Conservation (phyloP, 192 early-diverging fungal genomes). For the Mortierella alpina region DNA sequence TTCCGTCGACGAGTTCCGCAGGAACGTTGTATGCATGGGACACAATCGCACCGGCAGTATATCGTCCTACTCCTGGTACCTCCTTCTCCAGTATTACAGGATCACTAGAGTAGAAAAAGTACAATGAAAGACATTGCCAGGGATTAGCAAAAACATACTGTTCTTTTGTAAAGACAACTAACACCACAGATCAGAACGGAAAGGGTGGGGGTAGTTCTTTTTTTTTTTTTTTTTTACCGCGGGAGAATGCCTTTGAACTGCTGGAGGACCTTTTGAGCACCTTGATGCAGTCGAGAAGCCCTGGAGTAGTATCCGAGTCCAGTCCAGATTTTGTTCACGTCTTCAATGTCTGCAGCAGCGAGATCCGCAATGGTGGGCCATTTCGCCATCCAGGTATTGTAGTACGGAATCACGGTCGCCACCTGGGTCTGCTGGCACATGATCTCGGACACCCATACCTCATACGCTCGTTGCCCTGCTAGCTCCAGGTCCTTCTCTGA, state of each 20-base stretch:
- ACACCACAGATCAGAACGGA: background rate
- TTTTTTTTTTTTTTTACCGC: no score
- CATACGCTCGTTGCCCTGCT: constrained; percentile 68
- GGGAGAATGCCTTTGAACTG: constrained; percentile 69
- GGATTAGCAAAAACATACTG: background rate
- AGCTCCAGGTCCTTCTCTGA: constrained; percentile 19
- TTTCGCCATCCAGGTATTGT: constrained; percentile 72
- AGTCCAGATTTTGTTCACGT: constrained; percentile 73
- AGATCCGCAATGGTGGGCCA: constrained; percentile 81
- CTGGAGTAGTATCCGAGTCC: constrained; percentile 86
- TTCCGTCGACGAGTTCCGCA: constrained; percentile 79
- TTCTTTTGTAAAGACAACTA: background rate
- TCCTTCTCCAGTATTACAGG: constrained; percentile 64
- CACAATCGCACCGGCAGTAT: constrained; percentile 79
- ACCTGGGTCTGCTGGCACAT: constrained; percentile 90
- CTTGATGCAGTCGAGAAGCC: constrained; percentile 74
- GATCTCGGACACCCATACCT: constrained; percentile 86
- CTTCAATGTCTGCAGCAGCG: constrained; percentile 70
- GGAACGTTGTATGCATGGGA: constrained; percentile 75
- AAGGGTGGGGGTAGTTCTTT: no score
- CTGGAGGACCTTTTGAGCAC: constrained; percentile 66
- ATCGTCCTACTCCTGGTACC: constrained; percentile 76
- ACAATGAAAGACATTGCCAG: background rate
- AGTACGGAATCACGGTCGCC: constrained; percentile 76
- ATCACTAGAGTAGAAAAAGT: constrained; percentile 20